A percentile compares a stretch with the other conserved stretches of the same genome.
Conservation (phyloP, 1,284 basidiomycete species). For the Microbotryomycetes sp. region DNA sequence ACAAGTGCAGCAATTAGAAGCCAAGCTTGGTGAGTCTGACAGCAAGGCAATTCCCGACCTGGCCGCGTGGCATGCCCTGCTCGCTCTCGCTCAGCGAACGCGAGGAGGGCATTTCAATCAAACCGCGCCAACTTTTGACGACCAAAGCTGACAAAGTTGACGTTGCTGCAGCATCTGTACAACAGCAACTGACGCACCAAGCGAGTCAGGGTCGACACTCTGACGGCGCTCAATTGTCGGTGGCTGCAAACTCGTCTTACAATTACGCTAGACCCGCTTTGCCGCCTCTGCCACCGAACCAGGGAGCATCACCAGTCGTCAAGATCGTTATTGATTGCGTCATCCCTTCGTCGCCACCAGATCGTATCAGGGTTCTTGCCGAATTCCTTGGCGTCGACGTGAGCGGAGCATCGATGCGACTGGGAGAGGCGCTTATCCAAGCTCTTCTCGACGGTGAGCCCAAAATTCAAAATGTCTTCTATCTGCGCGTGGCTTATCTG, state of each 20-base stretch:
- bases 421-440: not conserved
- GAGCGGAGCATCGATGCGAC: not conserved
- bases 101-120: no score
- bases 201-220: no score
- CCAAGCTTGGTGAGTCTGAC: not conserved
- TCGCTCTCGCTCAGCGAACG: not conserved
- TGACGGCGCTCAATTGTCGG: no score
- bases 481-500: not conserved
- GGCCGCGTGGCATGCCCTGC: not conserved
- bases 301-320: not conserved
- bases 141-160: no score
- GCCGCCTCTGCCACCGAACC: no score
- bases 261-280: no score
- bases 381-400: not conserved
- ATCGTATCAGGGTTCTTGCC: not conserved
- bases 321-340: not conserved
- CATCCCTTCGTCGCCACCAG: not conserved
- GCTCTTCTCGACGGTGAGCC: not conserved
- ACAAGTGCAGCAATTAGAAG: not conserved
- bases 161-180: not conserved
- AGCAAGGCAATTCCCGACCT: not conserved
- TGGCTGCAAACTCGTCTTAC: no score
- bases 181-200: not conserved
- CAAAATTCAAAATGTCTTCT: no score
- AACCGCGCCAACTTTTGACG: no score